Evolutionary conservation across 805 yeast genomes (phyloP), one percentile per base, ranked within the genome.

Genomic region (Cyberlindnera euphorbiiphila): DNA sequence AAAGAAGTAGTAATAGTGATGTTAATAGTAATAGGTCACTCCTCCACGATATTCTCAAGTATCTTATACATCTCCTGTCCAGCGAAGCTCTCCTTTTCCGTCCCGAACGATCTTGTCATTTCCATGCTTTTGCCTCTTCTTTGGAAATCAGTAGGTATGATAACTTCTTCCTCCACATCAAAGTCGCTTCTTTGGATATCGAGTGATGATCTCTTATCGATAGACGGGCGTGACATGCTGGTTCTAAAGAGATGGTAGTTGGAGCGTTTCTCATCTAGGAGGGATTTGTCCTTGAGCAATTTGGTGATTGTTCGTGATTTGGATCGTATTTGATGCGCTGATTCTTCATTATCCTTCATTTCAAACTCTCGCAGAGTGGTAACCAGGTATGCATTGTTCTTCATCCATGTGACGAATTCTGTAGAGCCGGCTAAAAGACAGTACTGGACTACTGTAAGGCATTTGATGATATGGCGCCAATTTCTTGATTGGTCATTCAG

Each of bases 351-450:
- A 29, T 51, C 44, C 36, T 48, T 47, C 38, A 59, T 23, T 27
- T 56, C 53, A 35, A 55, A 64, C 25, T 62, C 62, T 25, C 40
- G 33, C 6, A 58, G 35, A 3, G 65, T 51, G 2, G 53, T 35
- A 2, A 51, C 36, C n/a, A 65, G 31, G 25, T 53, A 69, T 41
- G 54, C 58, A 49, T 69, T 70, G 26, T 67, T 57, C 37, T 62
- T 61, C 41, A 68, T 46, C 78, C 81, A 76, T 5, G 56, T 44
- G 10, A 70, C 60, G 52, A 76, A 76, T 13, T 64, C 72, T 19
- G 51, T 54, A 0, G 81, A 72, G 0, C 84, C 84, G 25, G 74
- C 71, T 40, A 76, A 70, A 14, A 76, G 45, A 23, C 76, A 49
- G 42, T 72, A 77, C 22, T 71, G 62, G 3, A 76, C 60, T 11